Evolutionary conservation across 306 rosid genomes (phyloP).

Genomic region (Crotalaria pallida): DNA sequence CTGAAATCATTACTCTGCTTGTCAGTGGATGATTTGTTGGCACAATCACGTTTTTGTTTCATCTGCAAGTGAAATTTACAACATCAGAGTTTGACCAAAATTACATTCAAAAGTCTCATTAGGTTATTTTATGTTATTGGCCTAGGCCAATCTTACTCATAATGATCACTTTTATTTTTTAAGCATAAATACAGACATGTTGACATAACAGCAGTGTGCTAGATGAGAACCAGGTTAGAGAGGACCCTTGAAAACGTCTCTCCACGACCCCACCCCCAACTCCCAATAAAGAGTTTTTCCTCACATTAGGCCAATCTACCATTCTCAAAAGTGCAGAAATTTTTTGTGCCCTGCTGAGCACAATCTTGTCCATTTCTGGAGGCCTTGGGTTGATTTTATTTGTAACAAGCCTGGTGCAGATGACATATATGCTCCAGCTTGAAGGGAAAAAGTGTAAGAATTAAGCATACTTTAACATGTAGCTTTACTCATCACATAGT

Average conservation of each 20-base stretch:
- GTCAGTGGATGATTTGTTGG: conserved; percentile 43
- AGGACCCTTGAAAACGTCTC: no score
- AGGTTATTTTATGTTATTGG: no score
- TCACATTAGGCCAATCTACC: not conserved
- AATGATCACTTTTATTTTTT: no score
- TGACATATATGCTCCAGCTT: no score
- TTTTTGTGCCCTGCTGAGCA: not conserved
- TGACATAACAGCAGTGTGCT: no score
- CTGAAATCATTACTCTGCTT: conserved; percentile 63
- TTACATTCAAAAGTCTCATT: not conserved
- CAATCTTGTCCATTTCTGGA: no score
- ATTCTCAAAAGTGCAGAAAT: not conserved
- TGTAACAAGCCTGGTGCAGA: no score
- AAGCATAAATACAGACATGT: no score
- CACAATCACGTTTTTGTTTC: conserved; percentile 43
- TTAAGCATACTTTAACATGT: not conserved
- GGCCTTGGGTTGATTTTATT: no score
- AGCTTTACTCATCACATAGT: not conserved
- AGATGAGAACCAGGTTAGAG: no score
- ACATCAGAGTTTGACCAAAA: conserved; percentile 17
- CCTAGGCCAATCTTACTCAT: not conserved
- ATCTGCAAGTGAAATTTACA: conserved; percentile 45
- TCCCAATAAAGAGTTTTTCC: not conserved
- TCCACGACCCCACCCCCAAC: not conserved
- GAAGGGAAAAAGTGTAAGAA: no score